A percentile compares a stretch with the other conserved stretches of the same genome.
Evolutionary conservation across 2,329 filamentous ascomycete species (phyloP).

Genomic region (Westerdykella sp.): DNA sequence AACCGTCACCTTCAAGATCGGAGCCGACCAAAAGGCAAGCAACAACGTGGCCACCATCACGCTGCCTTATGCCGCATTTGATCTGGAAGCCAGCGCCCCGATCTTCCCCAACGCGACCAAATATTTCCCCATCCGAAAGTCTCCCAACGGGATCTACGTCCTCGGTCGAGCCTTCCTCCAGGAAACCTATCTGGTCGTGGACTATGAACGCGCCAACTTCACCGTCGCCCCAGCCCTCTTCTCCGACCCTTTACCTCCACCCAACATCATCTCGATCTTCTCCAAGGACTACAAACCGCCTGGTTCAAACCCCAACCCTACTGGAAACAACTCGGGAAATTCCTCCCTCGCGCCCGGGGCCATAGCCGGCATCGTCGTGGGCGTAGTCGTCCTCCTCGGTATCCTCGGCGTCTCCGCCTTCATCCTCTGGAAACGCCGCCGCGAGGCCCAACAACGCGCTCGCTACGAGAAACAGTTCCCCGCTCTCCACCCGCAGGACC

Average conservation of each 20-base stretch:
- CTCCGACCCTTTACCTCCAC: slow-evolving; percentile 14
- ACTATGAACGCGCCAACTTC: slow-evolving; percentile 34
- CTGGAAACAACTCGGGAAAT: neutral
- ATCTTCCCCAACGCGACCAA: slow-evolving; percentile 9
- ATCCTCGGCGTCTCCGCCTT: slow-evolving; percentile 21
- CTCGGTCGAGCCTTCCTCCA: slow-evolving; percentile 35
- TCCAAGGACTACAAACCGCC: slow-evolving; percentile 13
- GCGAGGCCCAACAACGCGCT: slow-evolving; percentile 3
- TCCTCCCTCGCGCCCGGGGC: slow-evolving; percentile 21
- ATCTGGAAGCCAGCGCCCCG: slow-evolving; percentile 9
- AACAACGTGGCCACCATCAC: slow-evolving; percentile 13
- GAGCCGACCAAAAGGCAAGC: slow-evolving; percentile 5
- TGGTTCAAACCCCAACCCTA: neutral
- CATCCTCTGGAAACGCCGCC: slow-evolving; percentile 23
- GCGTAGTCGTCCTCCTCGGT: slow-evolving; percentile 12
- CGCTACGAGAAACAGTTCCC: slow-evolving; percentile 5
- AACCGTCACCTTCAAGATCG: slow-evolving; percentile 23
- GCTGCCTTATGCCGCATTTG: slow-evolving; percentile 28
- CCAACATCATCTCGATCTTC: slow-evolving; percentile 20
- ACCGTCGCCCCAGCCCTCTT: slow-evolving; percentile 24
- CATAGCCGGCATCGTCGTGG: slow-evolving; percentile 29
- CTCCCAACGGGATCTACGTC: slow-evolving; percentile 17
- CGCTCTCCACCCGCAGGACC: slow-evolving; percentile 1
- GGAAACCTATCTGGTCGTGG: slow-evolving; percentile 34
- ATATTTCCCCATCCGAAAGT: slow-evolving; percentile 31